Conservation (phyloP, 768 basidiomycete genomes). For the Mycena polygramma region DNA sequence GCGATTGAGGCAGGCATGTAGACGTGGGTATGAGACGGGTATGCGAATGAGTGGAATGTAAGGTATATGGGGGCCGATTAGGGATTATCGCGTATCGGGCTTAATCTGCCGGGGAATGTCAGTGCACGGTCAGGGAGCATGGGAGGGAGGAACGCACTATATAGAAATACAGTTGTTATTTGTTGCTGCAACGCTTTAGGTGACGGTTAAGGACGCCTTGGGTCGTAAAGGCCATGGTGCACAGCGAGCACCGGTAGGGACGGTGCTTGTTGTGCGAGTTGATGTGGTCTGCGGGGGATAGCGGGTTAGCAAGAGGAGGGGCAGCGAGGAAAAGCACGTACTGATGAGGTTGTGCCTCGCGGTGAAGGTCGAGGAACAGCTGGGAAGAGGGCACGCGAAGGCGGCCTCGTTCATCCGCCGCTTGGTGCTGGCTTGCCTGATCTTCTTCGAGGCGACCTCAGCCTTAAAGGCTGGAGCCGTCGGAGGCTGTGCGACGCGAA, state of each 20-base stretch:
- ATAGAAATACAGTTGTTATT: constrained; percentile 11
- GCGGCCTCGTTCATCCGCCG: constrained; percentile 31
- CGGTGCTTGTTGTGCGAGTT: constrained; percentile 38
- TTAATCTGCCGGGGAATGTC: constrained; percentile 10
- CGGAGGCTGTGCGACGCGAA: constrained; percentile 28
- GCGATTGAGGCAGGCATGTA: neutral
- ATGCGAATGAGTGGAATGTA: constrained; percentile 19
- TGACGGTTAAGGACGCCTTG: constrained; percentile 38
- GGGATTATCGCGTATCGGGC: constrained; percentile 18
- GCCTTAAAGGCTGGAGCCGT: constrained; percentile 23
- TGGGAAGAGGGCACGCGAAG: constrained; percentile 23
- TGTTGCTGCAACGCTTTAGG: constrained; percentile 38
- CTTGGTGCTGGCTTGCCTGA: constrained; percentile 32
- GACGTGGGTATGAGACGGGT: constrained; percentile 4
- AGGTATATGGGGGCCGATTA: constrained; percentile 25
- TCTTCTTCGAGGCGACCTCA: constrained; percentile 37
- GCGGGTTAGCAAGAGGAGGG: neutral
- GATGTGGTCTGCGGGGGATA: constrained; percentile 28
- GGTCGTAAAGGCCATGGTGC: constrained; percentile 36
- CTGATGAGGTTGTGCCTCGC: constrained; percentile 37
- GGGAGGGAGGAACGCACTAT: constrained; percentile 8
- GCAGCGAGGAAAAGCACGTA: neutral
- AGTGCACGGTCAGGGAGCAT: neutral
- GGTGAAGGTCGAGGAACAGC: constrained; percentile 36
- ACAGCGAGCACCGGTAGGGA: constrained; percentile 31